Evolutionary conservation across 2,329 filamentous ascomycete genomes (phyloP), one percentile per base, ranked within the genome.

Genomic region (Alternaria panax): DNA sequence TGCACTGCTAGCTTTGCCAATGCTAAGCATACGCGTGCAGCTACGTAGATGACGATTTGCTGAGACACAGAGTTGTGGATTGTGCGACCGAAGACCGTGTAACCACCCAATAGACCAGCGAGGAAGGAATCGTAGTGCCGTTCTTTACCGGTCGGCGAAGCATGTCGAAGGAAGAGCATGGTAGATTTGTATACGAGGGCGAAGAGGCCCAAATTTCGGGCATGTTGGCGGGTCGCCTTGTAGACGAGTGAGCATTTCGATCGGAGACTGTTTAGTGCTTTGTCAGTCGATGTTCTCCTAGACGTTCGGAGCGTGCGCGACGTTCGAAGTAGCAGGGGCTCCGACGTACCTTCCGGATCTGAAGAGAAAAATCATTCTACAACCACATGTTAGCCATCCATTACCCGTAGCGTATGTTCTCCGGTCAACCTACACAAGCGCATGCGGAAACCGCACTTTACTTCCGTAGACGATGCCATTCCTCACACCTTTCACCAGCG

Each of bases 11-110:
- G 82, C 73, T 92, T 92, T 30, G 93, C 95, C 24, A 96, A 81
- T 8, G 92, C 92, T 32, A 99, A 86, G 61, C 90, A 85, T 16
- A 97, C 95, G 66, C 95, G 89, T 47, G 95, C 95, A 75, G 97
- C 97, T 64, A 99, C 91, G 82, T 99, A 99, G 71, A 98, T 92
- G 78, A 97, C 93, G 76, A 99, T 99, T 84, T 99, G 94, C 83
- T 97, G 92, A 80, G 90, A 96, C 63, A 97, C 90, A 65, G 88
- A 90, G 62, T 90, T 91, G 73, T 92, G 88, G 76, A 83, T 84
- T 36, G 90, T 90, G 60, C 91, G 89, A 48, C 94, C 95, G 77
- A 99, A 99, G 64, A 98, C 92, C 62, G 92, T 81, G 84, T 98
- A 99, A 53, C 95, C 95, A 73, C 95, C 95, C 46, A 96, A 76